These are phyloP conservation scores for Parastagonospora nodorum DNA, from an alignment of 2,329 filamentous ascomycete species.

Conservation along the genomic window DNA sequence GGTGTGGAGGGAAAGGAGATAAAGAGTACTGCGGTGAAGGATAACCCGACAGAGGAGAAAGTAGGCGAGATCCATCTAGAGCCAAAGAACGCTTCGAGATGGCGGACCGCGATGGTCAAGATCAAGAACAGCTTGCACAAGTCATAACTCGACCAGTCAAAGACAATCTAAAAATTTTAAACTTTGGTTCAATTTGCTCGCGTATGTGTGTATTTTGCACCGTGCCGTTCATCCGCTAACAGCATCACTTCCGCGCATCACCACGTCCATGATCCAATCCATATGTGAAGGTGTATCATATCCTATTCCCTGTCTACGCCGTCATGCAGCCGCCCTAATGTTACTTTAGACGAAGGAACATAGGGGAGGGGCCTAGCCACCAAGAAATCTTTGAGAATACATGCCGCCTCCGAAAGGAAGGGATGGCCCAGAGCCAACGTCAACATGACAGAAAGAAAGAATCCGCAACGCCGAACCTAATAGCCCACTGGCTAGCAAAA, in stretches of 20 bases:
- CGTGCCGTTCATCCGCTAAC: background rate
- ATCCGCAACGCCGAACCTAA: slow-evolving; percentile 14
- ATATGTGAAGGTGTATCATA: background rate
- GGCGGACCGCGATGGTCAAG: background rate
- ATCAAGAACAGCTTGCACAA: too few relatives aligned
- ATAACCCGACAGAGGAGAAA: background rate
- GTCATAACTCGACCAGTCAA: too few relatives aligned
- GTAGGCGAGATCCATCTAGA: background rate
- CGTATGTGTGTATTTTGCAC: background rate
- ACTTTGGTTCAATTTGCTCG: background rate
- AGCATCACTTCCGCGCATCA: background rate
- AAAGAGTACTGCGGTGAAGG: background rate
- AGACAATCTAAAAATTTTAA: too few relatives aligned
- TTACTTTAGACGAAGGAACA: slow-evolving; percentile 6
- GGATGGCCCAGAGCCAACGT: slow-evolving; percentile 13
- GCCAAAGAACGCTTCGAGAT: too few relatives aligned
- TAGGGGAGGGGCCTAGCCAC: background rate
- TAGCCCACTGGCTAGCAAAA: slow-evolving; percentile 4
- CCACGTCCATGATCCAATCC: background rate
- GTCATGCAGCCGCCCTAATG: slow-evolving; percentile 4
- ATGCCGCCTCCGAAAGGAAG: slow-evolving; percentile 12
- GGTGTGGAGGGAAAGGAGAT: background rate
- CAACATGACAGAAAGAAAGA: background rate
- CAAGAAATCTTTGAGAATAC: slow-evolving; percentile 9
- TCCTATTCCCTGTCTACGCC: slow-evolving; percentile 2